These are phyloP conservation scores for Boletus fagicola DNA, from an alignment of 768 basidiomycete species.

Conservation along the genomic window DNA sequence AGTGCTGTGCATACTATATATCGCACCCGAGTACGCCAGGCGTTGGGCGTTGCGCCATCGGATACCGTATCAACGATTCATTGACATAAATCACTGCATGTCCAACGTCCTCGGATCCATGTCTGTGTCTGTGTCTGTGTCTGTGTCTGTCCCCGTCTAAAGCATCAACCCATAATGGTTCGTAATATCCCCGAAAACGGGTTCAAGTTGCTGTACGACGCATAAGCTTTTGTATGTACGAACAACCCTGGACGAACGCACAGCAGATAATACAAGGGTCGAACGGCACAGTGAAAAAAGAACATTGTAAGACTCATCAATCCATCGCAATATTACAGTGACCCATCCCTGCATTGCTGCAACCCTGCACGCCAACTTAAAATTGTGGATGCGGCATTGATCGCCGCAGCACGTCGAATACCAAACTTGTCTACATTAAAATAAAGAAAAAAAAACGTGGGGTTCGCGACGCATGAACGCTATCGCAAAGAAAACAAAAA, in stretches of 20 bases:
- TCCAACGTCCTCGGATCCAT: too few relatives aligned
- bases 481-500: too few relatives aligned
- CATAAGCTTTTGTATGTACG: not conserved
- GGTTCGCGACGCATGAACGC: too few relatives aligned
- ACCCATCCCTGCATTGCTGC: not conserved
- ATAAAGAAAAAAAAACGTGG: not conserved
- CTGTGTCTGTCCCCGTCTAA: too few relatives aligned
- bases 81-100: too few relatives aligned
- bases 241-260: not conserved
- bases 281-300: not conserved
- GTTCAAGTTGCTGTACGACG: not conserved
- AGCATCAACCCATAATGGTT: too few relatives aligned
- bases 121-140: too few relatives aligned
- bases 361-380: not conserved
- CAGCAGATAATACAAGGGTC: not conserved
- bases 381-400: not conserved
- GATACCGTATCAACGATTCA: too few relatives aligned
- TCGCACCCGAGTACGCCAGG: too few relatives aligned
- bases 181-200: not conserved
- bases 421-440: not conserved
- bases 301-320: too few relatives aligned
- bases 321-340: not conserved
- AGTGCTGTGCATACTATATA: too few relatives aligned
- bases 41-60: too few relatives aligned
- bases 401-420: not conserved